Base-by-base conservation (phyloP, 2,329 filamentous ascomycete genomes). In the Epichloe typhina region DNA sequence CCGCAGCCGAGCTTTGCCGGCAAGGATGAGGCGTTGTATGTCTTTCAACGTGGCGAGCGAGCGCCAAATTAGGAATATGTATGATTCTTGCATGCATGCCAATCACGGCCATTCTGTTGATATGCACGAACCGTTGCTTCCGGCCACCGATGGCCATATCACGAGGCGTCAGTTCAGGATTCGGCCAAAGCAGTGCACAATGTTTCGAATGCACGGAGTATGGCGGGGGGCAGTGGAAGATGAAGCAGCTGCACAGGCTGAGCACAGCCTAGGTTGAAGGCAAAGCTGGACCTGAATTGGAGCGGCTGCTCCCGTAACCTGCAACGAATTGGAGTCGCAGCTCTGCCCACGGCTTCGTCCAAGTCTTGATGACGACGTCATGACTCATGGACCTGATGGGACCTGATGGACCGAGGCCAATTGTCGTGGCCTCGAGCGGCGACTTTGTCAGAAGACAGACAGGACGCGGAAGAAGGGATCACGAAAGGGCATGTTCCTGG, bases 11-110 rank as follows among this genome's bases (percentile, higher is more conserved):
- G 82, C 62, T 88, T 88, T 65, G 79, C 83, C 3, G 84, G 82
- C 31, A 88, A 88, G 64, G 85, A 89, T 58, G 84, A 89, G 66
- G 84, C 80, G 0, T 60, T 88, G 50, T 88, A 82, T 64, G 74
- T 86, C 19, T 88, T 84, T 56, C 72, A 76, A 58, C 62, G 73
- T 50, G 71, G 72, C 15, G 59, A 67, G n/a, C 63, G 67, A 53
- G 69, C 64, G 19, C 63, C 63, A n/a, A 23, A 11, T 11, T 13
- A 13, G 48, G 46, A 39, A 21, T n/a, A 36, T 17, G 17, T 17
- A 17, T n/a, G 43, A 33, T 8, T 12, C 13, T 31, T n/a, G 12
- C 13, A 38, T 3, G 15, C 36, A 13, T 31, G 26, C 26, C 31
- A 31, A 31, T 31, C 8, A 31, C 31, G 31, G 31, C 31, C 9